Evolutionary conservation across 2,329 filamentous ascomycete species (phyloP).

Genomic region (Chalaropsis ovoidea): DNA sequence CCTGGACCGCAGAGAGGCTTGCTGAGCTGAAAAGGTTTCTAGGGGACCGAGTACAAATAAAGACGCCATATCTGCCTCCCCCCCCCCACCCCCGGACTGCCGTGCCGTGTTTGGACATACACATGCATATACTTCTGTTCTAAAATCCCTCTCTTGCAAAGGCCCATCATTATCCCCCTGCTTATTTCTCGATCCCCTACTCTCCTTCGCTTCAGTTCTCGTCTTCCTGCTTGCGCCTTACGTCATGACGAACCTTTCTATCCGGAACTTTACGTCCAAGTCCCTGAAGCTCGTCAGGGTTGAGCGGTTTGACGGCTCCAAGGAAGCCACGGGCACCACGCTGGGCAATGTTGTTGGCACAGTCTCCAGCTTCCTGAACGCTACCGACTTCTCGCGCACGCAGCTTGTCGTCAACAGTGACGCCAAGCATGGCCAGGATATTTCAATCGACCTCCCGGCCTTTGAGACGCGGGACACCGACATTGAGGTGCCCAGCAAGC

Average conservation of each 20-base stretch:
- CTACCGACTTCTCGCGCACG: constrained; percentile 32
- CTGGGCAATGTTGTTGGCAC: constrained; percentile 39
- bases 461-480: constrained; percentile 53
- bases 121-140: background rate
- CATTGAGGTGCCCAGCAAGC: constrained; percentile 52
- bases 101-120: background rate
- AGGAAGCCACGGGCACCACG: constrained; percentile 36
- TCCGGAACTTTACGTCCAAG: constrained; percentile 72
- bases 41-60: background rate
- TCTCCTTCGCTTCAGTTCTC: background rate
- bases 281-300: constrained; percentile 62
- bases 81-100: background rate
- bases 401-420: constrained; percentile 42
- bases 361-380: constrained; percentile 39
- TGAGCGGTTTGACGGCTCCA: constrained; percentile 57
- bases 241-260: constrained; percentile 48
- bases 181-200: background rate
- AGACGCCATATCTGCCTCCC: background rate
- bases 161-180: background rate
- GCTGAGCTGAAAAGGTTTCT: background rate
- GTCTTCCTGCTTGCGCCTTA: background rate
- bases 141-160: background rate
- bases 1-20: background rate
- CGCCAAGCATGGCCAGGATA: constrained; percentile 51
- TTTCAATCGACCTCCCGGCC: constrained; percentile 54